Evolutionary conservation across 805 yeast species (phyloP).

Genomic region (Isabelozyma rhagii): DNA sequence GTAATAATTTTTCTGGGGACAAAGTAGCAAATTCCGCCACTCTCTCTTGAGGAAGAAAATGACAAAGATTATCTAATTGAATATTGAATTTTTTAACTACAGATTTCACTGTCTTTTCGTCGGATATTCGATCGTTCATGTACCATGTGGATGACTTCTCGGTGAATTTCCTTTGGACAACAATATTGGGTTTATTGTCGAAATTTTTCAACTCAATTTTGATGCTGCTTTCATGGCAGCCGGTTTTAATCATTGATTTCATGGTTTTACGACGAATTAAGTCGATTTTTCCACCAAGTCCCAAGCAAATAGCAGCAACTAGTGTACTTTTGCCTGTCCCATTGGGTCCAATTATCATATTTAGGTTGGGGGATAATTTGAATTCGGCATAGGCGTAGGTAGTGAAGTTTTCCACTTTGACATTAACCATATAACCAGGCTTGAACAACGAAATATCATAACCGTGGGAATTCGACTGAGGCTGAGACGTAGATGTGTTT

Average conservation of each 20-base stretch:
- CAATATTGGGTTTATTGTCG: constrained; percentile 28
- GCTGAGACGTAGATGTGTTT: neutral
- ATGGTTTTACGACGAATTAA: constrained; percentile 66
- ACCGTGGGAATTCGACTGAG: neutral
- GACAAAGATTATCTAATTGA: constrained; percentile 89
- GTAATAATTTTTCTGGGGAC: constrained; percentile 67
- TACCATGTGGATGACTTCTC: constrained; percentile 51
- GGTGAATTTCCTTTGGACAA: constrained; percentile 46
- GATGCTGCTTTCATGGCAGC: constrained; percentile 44
- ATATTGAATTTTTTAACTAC: constrained; percentile 55
- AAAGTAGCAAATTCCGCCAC: constrained; percentile 89
- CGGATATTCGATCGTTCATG: constrained; percentile 37
- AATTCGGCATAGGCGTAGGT: constrained; percentile 70
- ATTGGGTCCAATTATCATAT: constrained; percentile 93
- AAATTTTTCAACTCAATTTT: constrained; percentile 49
- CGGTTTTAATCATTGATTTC: constrained; percentile 73
- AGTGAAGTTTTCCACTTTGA: constrained; percentile 59
- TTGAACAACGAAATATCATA: constrained; percentile 6
- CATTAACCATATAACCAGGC: constrained; percentile 50
- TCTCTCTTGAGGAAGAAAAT: constrained; percentile 91
- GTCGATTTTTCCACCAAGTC: constrained; percentile 76
- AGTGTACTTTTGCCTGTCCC: constrained; percentile 95
- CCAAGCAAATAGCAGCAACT: constrained; percentile 88
- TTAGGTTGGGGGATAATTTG: constrained; percentile 74
- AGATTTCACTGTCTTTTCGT: constrained; percentile 46